These are phyloP conservation scores for Candida chilensis DNA, from an alignment of 805 yeast species.

Conservation along the genomic window DNA sequence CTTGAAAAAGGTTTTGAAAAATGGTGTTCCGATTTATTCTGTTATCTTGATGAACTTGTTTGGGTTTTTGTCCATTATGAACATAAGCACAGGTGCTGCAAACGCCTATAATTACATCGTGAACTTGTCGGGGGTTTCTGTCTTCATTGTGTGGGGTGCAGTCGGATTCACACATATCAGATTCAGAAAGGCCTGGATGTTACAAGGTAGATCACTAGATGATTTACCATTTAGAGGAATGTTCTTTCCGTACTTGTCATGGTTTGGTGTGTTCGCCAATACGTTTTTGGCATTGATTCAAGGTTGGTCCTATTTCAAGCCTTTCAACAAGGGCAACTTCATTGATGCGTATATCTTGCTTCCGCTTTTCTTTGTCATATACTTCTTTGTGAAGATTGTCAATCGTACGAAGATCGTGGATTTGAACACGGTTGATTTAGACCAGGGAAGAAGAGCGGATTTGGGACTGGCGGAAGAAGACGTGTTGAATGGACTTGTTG, in stretches of 20 bases:
- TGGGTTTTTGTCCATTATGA: constrained; percentile 50
- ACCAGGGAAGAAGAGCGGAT: constrained; percentile 39
- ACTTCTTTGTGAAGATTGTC: constrained; percentile 23
- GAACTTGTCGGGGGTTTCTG: constrained; percentile 56
- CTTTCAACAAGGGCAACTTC: constrained; percentile 36
- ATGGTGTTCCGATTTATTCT: constrained; percentile 61
- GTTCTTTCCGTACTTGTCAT: constrained; percentile 42
- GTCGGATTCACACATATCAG: constrained; percentile 48
- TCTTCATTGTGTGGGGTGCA: constrained; percentile 60
- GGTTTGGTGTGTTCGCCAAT: constrained; percentile 39
- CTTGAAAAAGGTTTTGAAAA: constrained; percentile 38
- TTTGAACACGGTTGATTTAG: constrained; percentile 36
- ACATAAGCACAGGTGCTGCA: constrained; percentile 49
- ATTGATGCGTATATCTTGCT: constrained; percentile 55
- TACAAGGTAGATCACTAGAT: constrained; percentile 22
- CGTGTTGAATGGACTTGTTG: too few relatives aligned
- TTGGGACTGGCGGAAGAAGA: too few relatives aligned
- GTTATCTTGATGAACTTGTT: constrained; percentile 43
- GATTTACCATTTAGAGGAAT: constrained; percentile 25
- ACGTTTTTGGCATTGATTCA: constrained; percentile 49
- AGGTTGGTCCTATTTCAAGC: constrained; percentile 57
- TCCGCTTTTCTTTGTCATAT: constrained; percentile 43
- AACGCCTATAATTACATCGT: constrained; percentile 52
- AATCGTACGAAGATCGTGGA: constrained; percentile 31
- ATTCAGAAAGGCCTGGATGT: constrained; percentile 35